These are phyloP conservation scores for Phylloporus sp. DNA, from an alignment of 768 basidiomycete species.

Conservation along the genomic window DNA sequence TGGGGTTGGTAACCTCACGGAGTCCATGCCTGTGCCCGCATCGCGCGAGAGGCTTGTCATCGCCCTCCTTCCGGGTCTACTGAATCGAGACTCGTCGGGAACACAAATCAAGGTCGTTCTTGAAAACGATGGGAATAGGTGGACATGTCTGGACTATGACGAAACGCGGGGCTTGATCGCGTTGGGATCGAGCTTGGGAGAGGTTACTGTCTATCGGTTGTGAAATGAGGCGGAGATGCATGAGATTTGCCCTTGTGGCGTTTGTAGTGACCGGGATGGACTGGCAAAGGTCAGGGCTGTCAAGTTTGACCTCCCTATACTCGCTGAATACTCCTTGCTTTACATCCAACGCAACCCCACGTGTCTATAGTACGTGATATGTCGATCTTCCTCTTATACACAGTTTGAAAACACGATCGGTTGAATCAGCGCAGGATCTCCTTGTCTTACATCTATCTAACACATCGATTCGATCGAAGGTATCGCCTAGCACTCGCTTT, in stretches of 20 bases:
- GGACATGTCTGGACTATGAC: conserved; percentile 62
- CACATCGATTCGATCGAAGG: background rate
- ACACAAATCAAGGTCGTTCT: conserved; percentile 31
- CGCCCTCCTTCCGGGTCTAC: conserved; percentile 46
- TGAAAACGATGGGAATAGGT: conserved; percentile 31
- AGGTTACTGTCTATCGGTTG: conserved; percentile 35
- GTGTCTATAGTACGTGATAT: background rate
- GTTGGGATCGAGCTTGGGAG: conserved; percentile 48
- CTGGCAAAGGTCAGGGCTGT: background rate
- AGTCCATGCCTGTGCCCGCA: conserved; percentile 12
- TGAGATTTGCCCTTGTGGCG: background rate
- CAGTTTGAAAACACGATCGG: background rate
- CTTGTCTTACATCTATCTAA: background rate
- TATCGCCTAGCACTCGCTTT: background rate
- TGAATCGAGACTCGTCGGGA: conserved; percentile 15
- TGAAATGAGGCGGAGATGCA: no score
- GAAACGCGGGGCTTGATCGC: conserved; percentile 53
- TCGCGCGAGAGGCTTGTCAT: conserved; percentile 42
- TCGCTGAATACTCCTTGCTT: background rate
- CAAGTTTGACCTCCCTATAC: background rate
- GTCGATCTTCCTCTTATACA: background rate
- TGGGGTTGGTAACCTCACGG: conserved; percentile 15
- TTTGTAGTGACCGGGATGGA: background rate
- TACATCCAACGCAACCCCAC: background rate
- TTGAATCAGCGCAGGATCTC: background rate